Evolutionary conservation across 352 stramenopile genomes (phyloP), one percentile per base, ranked within the genome.

Genomic region (Phytophthora sojae): DNA sequence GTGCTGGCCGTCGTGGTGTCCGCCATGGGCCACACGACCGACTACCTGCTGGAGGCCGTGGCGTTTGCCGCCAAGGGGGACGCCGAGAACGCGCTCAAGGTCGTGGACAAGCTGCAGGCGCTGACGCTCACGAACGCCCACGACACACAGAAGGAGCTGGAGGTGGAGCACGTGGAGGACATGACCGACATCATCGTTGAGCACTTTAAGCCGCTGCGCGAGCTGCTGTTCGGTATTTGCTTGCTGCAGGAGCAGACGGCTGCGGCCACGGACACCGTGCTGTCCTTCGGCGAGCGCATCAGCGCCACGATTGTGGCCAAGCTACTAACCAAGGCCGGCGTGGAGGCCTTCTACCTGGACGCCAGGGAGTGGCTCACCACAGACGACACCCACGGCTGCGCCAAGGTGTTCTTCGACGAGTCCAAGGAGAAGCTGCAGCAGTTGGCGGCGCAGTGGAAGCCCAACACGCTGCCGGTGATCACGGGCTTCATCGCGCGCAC

Each of bases 231-330:
- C 57, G 88, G 88, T 4, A 93, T 96, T 55, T 90, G 71, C 47
- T 61, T 94, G 53, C 67, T 96, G 50, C 82, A 92, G 62, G 88
- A 96, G 64, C 86, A 91, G 67, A 96, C 88, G 5, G 54, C 71
- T 5, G 82, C 84, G 0, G 82, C 85, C 2, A 78, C 91, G 11
- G 88, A 96, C 68, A 91, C 77, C 14, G 85, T 94, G 50, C 77
- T 96, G 47, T 92, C 88, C 15, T 96, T 92, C 25, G 88, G 88
- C 35, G 88, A 96, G 64, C 82, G 85, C 8, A 89, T 94, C 55
- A 92, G 82, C 54, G 88, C 88, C 2, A 80, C 76, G 26, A 91
- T 96, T 35, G 82, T 96, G 15, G 80, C 88, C 15, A 83, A 76
- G 52, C 61, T 92, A 1, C 58, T 92, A 44, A 92, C 70, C 4